phyloP scores from a whole-genome alignment of 352 stramenopile species.

The Lagenidium sp. region DNA sequence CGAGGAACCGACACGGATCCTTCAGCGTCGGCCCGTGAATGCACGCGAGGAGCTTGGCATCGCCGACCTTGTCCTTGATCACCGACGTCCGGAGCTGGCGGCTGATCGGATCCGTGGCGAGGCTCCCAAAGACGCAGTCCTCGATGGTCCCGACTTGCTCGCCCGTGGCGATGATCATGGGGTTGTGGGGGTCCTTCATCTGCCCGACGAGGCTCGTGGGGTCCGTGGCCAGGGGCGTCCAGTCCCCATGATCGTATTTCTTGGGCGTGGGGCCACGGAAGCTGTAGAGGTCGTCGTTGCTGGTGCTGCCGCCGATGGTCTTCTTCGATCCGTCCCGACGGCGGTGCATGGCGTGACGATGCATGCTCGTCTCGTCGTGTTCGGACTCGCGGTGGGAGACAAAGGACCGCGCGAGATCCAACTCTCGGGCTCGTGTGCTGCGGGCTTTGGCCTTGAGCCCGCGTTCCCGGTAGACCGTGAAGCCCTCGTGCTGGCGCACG shows the following conservation, averaged over 20 bases:
- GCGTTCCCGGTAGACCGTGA: conserved; percentile 22
- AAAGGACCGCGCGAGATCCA: background rate
- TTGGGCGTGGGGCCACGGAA: too few relatives aligned
- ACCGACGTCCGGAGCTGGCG: conserved; percentile 37
- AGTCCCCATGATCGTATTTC: too few relatives aligned
- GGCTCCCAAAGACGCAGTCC: conserved; percentile 33
- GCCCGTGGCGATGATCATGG: conserved; percentile 30
- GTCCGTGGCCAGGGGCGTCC: too few relatives aligned
- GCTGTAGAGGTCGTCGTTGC: conserved; percentile 6
- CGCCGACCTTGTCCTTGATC: conserved; percentile 39
- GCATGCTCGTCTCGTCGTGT: background rate
- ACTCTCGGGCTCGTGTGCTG: too few relatives aligned
- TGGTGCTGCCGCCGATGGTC: too few relatives aligned
- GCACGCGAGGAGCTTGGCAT: conserved; percentile 29
- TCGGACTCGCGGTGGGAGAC: background rate
- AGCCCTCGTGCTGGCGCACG: conserved; percentile 16
- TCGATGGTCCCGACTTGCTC: conserved; percentile 37
- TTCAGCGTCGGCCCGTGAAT: conserved; percentile 17
- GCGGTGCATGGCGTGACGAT: background rate
- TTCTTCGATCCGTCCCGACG: background rate
- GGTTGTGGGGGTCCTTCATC: conserved; percentile 18
- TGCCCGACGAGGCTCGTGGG: conserved; percentile 7
- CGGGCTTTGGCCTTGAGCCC: too few relatives aligned
- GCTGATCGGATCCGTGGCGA: conserved; percentile 25
- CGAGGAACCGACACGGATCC: conserved; percentile 40